A percentile compares a stretch with the other conserved stretches of the same genome.
These are phyloP conservation scores for Monilinia fructicola DNA, from an alignment of 2,329 filamentous ascomycete genomes.

Conservation along the genomic window DNA sequence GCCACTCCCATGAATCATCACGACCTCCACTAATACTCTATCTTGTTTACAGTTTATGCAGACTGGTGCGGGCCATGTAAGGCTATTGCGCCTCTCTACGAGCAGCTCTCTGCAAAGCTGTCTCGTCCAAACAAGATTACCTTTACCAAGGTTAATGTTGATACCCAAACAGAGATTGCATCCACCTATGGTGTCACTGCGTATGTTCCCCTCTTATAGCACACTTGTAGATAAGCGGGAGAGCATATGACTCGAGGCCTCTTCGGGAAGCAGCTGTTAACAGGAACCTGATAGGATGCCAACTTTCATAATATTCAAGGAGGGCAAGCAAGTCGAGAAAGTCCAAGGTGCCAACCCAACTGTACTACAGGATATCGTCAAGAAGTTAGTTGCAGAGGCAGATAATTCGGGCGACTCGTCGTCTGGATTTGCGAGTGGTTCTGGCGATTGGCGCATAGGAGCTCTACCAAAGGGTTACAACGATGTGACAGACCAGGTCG, in stretches of 20 bases:
- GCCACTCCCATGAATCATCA: not conserved
- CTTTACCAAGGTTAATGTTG: conserved; percentile 85
- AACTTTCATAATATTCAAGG: conserved; percentile 87
- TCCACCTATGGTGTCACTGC: conserved; percentile 70
- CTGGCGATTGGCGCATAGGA: conserved; percentile 69
- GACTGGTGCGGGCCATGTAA: conserved; percentile 95
- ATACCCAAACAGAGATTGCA: conserved; percentile 72
- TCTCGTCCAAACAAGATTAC: conserved; percentile 71
- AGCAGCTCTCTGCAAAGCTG: conserved; percentile 69
- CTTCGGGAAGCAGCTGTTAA: conserved; percentile 16
- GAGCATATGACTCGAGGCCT: not conserved
- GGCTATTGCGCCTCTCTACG: conserved; percentile 78
- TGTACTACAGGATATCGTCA: conserved; percentile 68
- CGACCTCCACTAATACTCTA: conserved; percentile 25
- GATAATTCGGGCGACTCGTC: conserved; percentile 47
- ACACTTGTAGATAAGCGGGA: not conserved
- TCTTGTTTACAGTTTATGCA: conserved; percentile 67
- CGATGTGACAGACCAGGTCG: conserved; percentile 81
- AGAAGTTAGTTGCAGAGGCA: conserved; percentile 68
- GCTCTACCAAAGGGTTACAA: conserved; percentile 75
- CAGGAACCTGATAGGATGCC: conserved; percentile 56
- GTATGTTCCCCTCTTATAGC: conserved; percentile 43
- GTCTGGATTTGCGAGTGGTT: conserved; percentile 42
- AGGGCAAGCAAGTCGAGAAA: conserved; percentile 64
- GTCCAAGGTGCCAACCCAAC: conserved; percentile 72